Evolutionary conservation across 176 grass and related monocot species (phyloP), one percentile per base, ranked within the genome.

Genomic region (Urochloa ruziziensis): DNA sequence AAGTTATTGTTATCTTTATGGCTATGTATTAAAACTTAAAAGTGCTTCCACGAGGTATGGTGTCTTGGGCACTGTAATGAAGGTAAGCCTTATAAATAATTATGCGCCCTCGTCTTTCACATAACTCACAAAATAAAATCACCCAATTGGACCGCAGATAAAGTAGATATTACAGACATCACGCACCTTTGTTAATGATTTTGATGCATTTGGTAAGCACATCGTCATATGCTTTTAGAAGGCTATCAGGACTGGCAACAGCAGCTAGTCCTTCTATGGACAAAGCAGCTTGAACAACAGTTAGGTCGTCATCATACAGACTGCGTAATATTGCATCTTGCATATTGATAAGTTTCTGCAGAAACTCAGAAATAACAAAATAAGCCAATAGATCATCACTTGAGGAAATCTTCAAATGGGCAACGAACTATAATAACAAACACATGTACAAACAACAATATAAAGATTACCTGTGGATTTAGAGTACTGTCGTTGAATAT

Each of bases 281-380:
- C 83, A 98, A 98, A 73, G 92, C 87, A 70, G 96, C 91, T 85
- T 91, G 79, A 67, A 98, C 96, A 90, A 98, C 96, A 86, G 58
- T 88, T 85, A 95, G 81, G 86, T 98, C 89, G n/a, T 91, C 90
- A 66, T 98, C 92, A 83, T 92, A 81, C 74, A 98, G n/a, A 23
- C 77, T 90, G 37, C 76, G 87, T 53, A 93, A 80, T 84, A 98
- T 80, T 74, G 93, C 85, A 83, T 93, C 84, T 93, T 93, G 86
- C 76, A 93, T 52, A 73, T 91, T 95, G 40, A 90, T 32, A 86
- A 91, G 59, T 34, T 88, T 94, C 96, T 98, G 80, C 64, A 81
- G 23, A 16, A 71, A 67, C 58, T 56, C 52, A 83, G 4, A 73
- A 65, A 79, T 53, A 32, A 14, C 56, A 64, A 85, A 18, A 79